phyloP scores from a whole-genome alignment of 1,284 basidiomycete species.

The Flammula alnicola region DNA sequence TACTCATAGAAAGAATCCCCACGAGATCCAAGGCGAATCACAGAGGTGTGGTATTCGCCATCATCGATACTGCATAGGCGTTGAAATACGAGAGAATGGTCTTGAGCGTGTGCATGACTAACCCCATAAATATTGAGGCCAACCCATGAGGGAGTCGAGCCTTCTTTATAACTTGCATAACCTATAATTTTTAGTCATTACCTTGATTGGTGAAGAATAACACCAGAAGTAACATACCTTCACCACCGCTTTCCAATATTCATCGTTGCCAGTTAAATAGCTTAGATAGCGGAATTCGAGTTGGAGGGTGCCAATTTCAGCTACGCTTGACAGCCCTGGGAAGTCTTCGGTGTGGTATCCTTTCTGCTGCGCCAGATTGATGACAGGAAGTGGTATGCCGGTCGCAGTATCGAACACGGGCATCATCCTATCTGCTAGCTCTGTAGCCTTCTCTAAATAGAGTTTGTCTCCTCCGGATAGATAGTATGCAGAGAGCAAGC shows the following conservation, averaged over 20 bases:
- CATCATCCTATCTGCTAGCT: slow-evolving; percentile 84
- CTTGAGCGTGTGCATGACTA: slow-evolving; percentile 9
- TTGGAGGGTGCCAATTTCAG: slow-evolving; percentile 85
- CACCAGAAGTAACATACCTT: slow-evolving; percentile 46
- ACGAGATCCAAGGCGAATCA: slow-evolving; percentile 89
- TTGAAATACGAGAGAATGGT: not conserved
- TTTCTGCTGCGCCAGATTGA: slow-evolving; percentile 73
- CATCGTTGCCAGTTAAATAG: slow-evolving; percentile 74
- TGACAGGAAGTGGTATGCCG: slow-evolving; percentile 80
- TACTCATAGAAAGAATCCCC: slow-evolving; percentile 98
- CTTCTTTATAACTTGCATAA: slow-evolving; percentile 72
- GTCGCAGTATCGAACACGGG: slow-evolving; percentile 83
- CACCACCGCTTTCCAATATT: slow-evolving; percentile 86
- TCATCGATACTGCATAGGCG: slow-evolving; percentile 47
- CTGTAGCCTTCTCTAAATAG: slow-evolving; percentile 77
- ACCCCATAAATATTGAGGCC: slow-evolving; percentile 88
- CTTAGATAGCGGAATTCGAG: slow-evolving; percentile 91
- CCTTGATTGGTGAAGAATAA: no score
- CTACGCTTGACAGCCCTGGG: slow-evolving; percentile 74
- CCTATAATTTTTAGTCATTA: slow-evolving; percentile 53
- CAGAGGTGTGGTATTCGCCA: slow-evolving; percentile 74
- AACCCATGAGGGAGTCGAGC: slow-evolving; percentile 72
- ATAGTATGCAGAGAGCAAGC: slow-evolving; percentile 82
- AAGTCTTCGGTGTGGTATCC: slow-evolving; percentile 74
- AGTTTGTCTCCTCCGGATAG: slow-evolving; percentile 67